Base-by-base conservation (phyloP, 805 yeast genomes). In the Starmerella sp. region DNA sequence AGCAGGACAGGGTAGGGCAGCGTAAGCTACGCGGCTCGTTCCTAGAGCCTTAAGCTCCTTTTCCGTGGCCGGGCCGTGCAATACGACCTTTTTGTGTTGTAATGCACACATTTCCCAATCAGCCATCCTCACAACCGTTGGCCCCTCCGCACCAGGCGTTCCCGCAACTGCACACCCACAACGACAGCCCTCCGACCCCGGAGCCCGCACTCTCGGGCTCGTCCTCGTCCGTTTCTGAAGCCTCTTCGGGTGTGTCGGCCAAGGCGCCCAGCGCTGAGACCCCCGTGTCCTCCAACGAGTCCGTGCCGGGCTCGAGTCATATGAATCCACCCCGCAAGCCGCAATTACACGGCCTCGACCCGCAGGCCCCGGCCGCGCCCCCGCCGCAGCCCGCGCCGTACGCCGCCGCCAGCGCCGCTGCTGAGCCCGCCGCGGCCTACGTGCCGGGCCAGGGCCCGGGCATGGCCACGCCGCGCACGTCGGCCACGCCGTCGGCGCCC, bases 1-100 rank as follows among this genome's bases (percentile, higher is more conserved):
- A 46, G n/a, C 38, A 34, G 30, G 30, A 9, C 37, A 46, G 49
- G 49, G 49, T 46, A 46, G 49, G 49, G 49, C 30, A 34, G 39
- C 49, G 39, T 15, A 32, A 17, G 39, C 39, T 46, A 13, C 39
- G 31, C 39, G 39, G 38, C 39, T 46, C 49, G 39, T 11, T 46
- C 31, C 49, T 46, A n/a, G 39, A 32, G 49, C 38, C 17, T 13
- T 46, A 17, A 17, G 39, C 49, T 34, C 39, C 49, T 34, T 46
- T 43, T 11, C n/a, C 34, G 32, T 43, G 46, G 46, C 34, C 46
- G 34, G 34, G 46, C 17, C 34, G 34, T 43, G 46, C 11, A 43
- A 43, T 30, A 29, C 46, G 46, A 15, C 43, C 10, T 43, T 34
- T 43, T 43, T 14, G 46, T 10, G 46, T 29, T 43, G 34, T 43